Base-by-base conservation (phyloP, 140 eudicot species). In the Oenanthe javanica region DNA sequence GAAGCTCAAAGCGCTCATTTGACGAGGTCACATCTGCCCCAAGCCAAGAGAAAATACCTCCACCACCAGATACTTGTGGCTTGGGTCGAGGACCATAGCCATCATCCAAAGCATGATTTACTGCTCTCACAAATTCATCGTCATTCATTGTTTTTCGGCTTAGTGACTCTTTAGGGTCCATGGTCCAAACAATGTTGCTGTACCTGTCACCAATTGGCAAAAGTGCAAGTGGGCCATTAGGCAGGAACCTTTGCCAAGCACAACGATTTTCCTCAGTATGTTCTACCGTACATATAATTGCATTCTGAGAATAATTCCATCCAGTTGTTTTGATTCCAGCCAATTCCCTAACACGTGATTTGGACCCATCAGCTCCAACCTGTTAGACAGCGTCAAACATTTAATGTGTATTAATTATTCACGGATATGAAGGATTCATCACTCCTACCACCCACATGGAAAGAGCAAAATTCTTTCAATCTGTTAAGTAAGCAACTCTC, bases 341-440 rank as follows among this genome's bases (percentile, higher is more conserved):
- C 15, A 95, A 80, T 78, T 95, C 97, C 82, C 97, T 91, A 75
- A 92, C 97, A 79, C 88, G 93, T 40, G 99, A 92, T 72, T 87
- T 92, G 84, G 95, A 91, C 21, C 99, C 99, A 84, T 95, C 99
- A 23, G 99, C 89, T 78, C 99, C 99, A 79, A 95, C 99, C 99
- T 95, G 74, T 48, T 42, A 77, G 69, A 45, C 25, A 78, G 43
- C 79, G 76, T 36, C 55, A 31, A 77, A 78, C 18, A 1, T 27
- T 75, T 43, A 64, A 67, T 13, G 67, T 42, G 27, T 49, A n/a
- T 75, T 23, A 19, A 31, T 31, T 75, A 21, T 11, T 45, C 6
- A 73, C 12, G 5, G 18, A 11, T 40, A 50, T 9, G 9, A 47
- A 38, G 19, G 9, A 66, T 49, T 38, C 46, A 49, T 2, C 10